Percentiles rank a stretch among this genome's conserved stretches.
Conservation (phyloP, 805 yeast genomes). For the Candida mattraensis region DNA sequence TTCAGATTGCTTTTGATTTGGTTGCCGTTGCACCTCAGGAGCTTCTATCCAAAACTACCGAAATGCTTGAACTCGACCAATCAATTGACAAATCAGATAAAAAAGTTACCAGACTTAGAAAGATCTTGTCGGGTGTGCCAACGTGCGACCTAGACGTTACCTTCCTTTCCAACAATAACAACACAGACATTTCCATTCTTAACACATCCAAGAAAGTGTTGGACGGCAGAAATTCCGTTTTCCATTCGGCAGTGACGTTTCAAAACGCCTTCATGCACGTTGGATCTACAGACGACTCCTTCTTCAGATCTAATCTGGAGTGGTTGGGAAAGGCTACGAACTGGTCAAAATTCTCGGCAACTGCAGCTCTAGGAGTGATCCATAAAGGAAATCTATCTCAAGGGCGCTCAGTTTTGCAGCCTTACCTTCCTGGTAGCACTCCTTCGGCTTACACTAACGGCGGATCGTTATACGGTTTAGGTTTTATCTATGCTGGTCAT, state of each 20-base stretch:
- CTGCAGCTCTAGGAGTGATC: conserved; percentile 96
- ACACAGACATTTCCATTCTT: conserved; percentile 79
- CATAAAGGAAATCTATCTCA: conserved; percentile 93
- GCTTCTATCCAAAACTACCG: conserved; percentile 59
- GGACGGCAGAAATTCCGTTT: conserved; percentile 90
- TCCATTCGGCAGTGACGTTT: conserved; percentile 94
- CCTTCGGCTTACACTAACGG: conserved; percentile 91
- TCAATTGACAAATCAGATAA: conserved; percentile 26
- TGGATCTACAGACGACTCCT: conserved; percentile 94
- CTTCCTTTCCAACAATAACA: conserved; percentile 80
- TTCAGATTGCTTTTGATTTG: conserved; percentile 93
- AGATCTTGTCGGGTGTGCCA: conserved; percentile 86
- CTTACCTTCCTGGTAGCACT: conserved; percentile 81
- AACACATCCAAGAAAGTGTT: conserved; percentile 76
- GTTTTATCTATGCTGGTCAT: conserved; percentile 93
- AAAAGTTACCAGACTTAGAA: conserved; percentile 49
- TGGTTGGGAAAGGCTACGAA: conserved; percentile 98
- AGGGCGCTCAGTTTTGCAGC: conserved; percentile 82
- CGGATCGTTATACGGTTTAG: conserved; percentile 91
- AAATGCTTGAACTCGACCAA: conserved; percentile 35
- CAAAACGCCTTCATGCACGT: conserved; percentile 93
- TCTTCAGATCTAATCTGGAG: conserved; percentile 85
- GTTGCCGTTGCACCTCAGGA: conserved; percentile 92
- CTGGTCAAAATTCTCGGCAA: conserved; percentile 97
- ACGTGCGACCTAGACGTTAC: conserved; percentile 91